These are phyloP conservation scores for Apiotrichum siamense DNA, from an alignment of 1,284 basidiomycete species.

Conservation along the genomic window DNA sequence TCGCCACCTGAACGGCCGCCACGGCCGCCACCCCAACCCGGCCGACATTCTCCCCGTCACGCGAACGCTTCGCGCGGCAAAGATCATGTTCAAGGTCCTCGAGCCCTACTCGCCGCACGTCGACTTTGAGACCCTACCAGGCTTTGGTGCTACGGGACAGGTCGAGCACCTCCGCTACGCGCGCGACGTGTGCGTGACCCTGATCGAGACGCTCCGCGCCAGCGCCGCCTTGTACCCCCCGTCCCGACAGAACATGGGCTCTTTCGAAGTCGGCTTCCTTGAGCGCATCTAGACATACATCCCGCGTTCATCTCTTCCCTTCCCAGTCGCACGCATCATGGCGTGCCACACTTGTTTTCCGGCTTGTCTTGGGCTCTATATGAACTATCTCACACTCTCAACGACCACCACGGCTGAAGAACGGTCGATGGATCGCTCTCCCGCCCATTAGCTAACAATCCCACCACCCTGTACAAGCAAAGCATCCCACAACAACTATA, in stretches of 20 bases:
- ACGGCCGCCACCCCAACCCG: slow-evolving; percentile 2
- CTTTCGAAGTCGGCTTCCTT: slow-evolving; percentile 39
- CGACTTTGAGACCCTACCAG: slow-evolving; percentile 4
- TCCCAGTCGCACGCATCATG: no score
- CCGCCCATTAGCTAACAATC: no score
- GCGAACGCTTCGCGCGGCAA: slow-evolving; percentile 24
- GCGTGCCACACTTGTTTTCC: no score
- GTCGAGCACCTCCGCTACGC: slow-evolving; percentile 37
- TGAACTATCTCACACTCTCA: no score
- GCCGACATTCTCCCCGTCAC: background rate
- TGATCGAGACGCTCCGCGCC: slow-evolving; percentile 24
- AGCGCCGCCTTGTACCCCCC: slow-evolving; percentile 31
- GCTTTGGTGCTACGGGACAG: slow-evolving; percentile 16
- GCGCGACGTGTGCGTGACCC: slow-evolving; percentile 23
- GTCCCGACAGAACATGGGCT: slow-evolving; percentile 26
- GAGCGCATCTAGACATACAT: no score
- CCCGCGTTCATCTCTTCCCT: no score
- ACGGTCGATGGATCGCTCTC: no score
- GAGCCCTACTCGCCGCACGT: slow-evolving; percentile 5
- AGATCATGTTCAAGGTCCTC: slow-evolving; percentile 36
- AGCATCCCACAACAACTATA: no score
- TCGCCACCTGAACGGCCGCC: background rate
- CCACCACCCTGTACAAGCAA: no score
- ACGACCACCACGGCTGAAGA: no score
- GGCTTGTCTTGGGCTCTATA: no score